Evolutionary conservation across 305 asterid genomes (phyloP), one percentile per base, ranked within the genome.

Genomic region (Plantago lanceolata): DNA sequence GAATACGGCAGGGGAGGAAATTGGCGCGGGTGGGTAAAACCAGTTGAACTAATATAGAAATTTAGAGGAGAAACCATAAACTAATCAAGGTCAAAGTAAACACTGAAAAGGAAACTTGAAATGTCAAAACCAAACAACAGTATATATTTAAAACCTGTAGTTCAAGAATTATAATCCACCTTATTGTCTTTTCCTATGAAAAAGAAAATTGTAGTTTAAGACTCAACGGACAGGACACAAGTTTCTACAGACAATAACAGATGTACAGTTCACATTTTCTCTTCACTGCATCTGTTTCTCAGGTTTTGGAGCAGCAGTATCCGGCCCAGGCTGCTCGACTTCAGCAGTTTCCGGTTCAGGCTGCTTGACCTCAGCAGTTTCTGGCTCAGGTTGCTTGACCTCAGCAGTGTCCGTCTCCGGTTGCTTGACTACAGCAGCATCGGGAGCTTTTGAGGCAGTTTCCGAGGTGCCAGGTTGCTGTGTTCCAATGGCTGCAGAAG

Each of bases 401-500:
- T n/a, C 28, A 24, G 28, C 28, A 24, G 28, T 24, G 1, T 24
- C 28, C 4, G 47, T 15, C 47, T 11, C 47, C 1, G 47, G n/a
- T 40, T 40, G 47, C 47, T 66, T 40, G 16, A 40, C 47, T 40
- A 11, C 47, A 40, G 47, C 47, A 40, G 47, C 47, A 3, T 68
- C 61, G 65, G 19, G 43, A 69, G 48, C 51, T 67, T 61, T 80
- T 64, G 19, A 50, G 69, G 61, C 75, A 81, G 61, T 57, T 71
- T 68, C 81, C 4, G 82, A 59, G 35, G 59, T 19, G 35, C 67
- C 72, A 37, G 76, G 48, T 69, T 59, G 77, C 48, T 59, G 75
- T 49, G 61, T 59, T 55, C 72, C 75, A 66, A 48, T 16, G 5
- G 71, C 72, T 2, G 82, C 73, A n/a, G 86, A 62, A 17, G 95